Evolutionary conservation across 1,139 yeast genomes (phyloP), one percentile per base, ranked within the genome.

Genomic region (Arxiozyma bovina): DNA sequence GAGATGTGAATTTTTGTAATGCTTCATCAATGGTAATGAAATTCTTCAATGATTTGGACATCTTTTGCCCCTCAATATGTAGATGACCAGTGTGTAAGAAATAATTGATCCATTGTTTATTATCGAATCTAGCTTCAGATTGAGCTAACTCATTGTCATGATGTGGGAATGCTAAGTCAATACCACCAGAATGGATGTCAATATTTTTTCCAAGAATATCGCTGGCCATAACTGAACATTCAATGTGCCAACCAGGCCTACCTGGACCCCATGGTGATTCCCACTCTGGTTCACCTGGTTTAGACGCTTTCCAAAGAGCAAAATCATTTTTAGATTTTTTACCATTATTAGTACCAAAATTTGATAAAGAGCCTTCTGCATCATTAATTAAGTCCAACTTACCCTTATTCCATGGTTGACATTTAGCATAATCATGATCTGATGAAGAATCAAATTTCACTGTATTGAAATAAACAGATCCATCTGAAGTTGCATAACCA

Each of bases 241-340:
- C 99, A 70, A 93, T 93, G 70, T 93, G 99, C 99, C 99, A 93
- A 1, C 99, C 99, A 3, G 99, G 99, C 70, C 99, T 85, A 51
- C 99, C 99, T 57, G 78, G 77, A 42, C 99, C 99, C 98, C 98
- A 93, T 45, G 94, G 91, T 2, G 96, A 88, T 2, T 78, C 79
- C 98, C 99, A 93, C 48, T 83, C 80, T 21, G 99, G 99, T 74
- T 93, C 99, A 63, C 99, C 99, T 1, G 96, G 93, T 69, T 93
- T 93, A 18, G 96, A 87, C 1, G 93, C 83, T 70, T 93, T 93
- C 99, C 99, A 93, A 46, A 93, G 77, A 0, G 99, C 99, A 73
- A 93, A 93, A 71, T 93, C 99, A 38, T 89, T 87, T 4, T 86
- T 72, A 56, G 82, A 85, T 63, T 77, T 80, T 73, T 91, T 91